These are phyloP conservation scores for Barnettozyma hawaiiensis DNA, from an alignment of 1,139 yeast genomes.

Conservation along the genomic window DNA sequence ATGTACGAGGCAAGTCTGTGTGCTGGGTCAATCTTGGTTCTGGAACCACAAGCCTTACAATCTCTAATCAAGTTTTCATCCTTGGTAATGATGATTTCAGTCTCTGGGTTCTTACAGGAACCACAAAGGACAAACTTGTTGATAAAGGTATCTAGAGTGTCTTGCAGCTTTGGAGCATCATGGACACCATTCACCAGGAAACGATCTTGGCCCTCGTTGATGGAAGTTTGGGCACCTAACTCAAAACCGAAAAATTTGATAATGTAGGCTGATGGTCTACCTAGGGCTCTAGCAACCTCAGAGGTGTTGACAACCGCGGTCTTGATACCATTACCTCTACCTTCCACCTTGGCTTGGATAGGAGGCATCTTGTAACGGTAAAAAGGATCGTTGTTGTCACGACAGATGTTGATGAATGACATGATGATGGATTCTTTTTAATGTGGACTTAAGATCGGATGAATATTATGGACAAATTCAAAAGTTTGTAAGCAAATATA, in stretches of 20 bases:
- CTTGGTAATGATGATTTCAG: slow-evolving; percentile 79
- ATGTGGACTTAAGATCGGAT: slow-evolving; percentile 5
- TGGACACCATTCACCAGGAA: slow-evolving; percentile 94
- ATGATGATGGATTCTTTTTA: slow-evolving; percentile 32
- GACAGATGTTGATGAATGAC: slow-evolving; percentile 91
- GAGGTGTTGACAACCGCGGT: slow-evolving; percentile 87
- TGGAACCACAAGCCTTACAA: slow-evolving; percentile 97
- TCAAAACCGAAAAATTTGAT: slow-evolving; percentile 95
- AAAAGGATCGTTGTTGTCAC: slow-evolving; percentile 97
- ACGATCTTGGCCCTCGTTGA: slow-evolving; percentile 76
- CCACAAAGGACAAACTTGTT: slow-evolving; percentile 90
- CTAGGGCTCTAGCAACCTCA: slow-evolving; percentile 92
- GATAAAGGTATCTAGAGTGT: slow-evolving; percentile 90
- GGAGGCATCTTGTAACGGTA: slow-evolving; percentile 99
- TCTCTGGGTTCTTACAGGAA: slow-evolving; percentile 95
- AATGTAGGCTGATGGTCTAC: slow-evolving; percentile 87
- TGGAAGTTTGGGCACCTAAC: slow-evolving; percentile 91
- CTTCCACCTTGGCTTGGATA: slow-evolving; percentile 94
- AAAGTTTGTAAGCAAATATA: neutral
- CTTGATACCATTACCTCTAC: slow-evolving; percentile 98
- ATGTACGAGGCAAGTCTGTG: slow-evolving; percentile 84
- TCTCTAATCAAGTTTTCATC: slow-evolving; percentile 79
- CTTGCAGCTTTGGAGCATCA: slow-evolving; percentile 86
- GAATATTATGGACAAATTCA: slow-evolving; percentile 5
- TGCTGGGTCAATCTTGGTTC: slow-evolving; percentile 78